Base-by-base conservation (phyloP, 1,284 basidiomycete species). In the Jaminaea rosea region DNA sequence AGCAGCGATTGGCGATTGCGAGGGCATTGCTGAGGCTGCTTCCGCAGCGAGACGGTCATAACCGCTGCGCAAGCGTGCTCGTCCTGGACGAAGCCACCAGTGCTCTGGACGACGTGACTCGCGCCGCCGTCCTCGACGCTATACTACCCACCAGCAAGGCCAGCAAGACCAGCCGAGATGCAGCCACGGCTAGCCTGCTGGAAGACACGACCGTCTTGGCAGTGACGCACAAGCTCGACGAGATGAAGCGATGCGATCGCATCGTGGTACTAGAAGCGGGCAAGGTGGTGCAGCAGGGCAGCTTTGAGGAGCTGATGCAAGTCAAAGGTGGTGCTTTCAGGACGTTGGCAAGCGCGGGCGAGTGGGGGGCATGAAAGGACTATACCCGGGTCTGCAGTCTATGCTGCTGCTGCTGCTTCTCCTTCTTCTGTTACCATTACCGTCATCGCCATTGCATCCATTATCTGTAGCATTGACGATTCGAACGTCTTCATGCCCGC, bases 11-110 rank as follows among this genome's bases (percentile, higher is more conserved):
- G 7, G 86, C 87, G 67, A 90, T 97, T 60, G 93, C 93, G 0
- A 81, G 93, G 1, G 90, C 91, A 0, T 80, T 97, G 13, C 83
- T 85, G n/a, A 73, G 78, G 19, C 23, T 42, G 39, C 39, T 15
- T 11, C 19, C 39, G 15, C 39, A n/a, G 11, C 19, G 19, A 9
- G 15, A n/a, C 19, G 39, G 11, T 7, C 24, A 36, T 15, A 42
- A 23, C 7, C 78, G 83, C 10, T 79, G 80, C 0, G 79, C 85
- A 0, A 24, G 27, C 29, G 81, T 94, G n/a, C 78, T 96, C 27
- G 84, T 97, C 45, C 78, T 97, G 45, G 93, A 97, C 75, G 93
- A 97, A 75, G 93, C 88, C 71, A 98, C 93, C 6, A 85, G 83
- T 36, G 88, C 92, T 5, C 78, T 97, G 52, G 93, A 97, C 73